Conservation (phyloP, 257 asterid species). For the Nicotiana benthamiana region DNA sequence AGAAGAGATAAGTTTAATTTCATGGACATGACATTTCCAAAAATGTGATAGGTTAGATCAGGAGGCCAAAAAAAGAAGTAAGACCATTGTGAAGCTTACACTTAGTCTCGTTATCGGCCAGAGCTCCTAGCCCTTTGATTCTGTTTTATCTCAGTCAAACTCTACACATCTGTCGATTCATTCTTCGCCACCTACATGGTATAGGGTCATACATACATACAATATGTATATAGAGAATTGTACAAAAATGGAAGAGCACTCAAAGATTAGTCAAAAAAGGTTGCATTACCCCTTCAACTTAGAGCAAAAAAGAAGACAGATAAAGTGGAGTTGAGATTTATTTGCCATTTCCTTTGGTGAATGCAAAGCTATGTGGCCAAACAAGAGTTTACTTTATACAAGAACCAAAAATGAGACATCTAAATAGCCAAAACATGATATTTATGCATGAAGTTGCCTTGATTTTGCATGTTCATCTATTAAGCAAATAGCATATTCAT, state of each 20-base stretch:
- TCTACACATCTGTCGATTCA: neutral
- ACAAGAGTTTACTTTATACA: neutral
- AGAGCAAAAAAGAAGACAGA: neutral
- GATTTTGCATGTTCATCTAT: neutral
- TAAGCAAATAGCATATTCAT: neutral
- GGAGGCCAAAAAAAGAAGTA: neutral
- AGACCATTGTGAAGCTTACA: neutral
- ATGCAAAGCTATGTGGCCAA: neutral
- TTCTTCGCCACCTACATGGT: neutral
- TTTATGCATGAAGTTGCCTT: neutral
- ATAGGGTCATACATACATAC: neutral
- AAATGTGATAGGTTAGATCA: neutral
- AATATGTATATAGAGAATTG: neutral
- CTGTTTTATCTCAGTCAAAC: neutral
- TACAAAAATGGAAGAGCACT: neutral
- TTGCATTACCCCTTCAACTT: neutral
- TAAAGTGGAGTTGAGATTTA: neutral
- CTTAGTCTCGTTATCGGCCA: neutral
- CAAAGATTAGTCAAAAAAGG: neutral
- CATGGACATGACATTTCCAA: neutral
- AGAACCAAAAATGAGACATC: neutral
- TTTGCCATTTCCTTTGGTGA: neutral
- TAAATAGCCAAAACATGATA: neutral
- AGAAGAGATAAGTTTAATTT: constrained; percentile 48
- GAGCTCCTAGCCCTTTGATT: neutral